Evolutionary conservation across 208 protist genomes (phyloP), one percentile per base, ranked within the genome.

Genomic region (Wallacemonas rigidus): DNA sequence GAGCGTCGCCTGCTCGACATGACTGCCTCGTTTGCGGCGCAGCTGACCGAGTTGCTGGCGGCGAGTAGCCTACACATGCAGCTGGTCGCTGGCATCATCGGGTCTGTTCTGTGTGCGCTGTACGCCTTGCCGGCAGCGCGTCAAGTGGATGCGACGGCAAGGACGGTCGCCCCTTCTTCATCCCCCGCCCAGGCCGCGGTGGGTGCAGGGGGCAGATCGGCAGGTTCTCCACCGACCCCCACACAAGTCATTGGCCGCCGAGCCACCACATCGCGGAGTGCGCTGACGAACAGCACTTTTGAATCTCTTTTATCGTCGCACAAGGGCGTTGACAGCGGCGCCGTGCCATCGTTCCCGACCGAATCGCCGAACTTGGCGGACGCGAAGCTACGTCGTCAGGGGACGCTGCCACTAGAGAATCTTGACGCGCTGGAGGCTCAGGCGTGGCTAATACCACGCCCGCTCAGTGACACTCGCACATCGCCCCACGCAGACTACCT

Each of bases 81-180:
- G 26, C 74, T 95, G 12, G 61, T 92, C 4, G 76, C 78, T 9
- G 82, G 86, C 2, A 69, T 77, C 2, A 45, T 95, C 48, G 86
- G 74, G 2, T 62, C 85, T 2, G 72, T 81, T 41, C 56, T 95
- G 48, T 83, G 79, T 50, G 62, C 80, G 15, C 72, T 63, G 2
- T 92, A 88, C 71, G 75, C 92, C 44, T 17, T 92, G 1, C 78
- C 86, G 55, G 43, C 14, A 67, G 79, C 54, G 58, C 63, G 5
- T 58, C 54, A 7, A 11, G 17, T 6, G 38, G 61, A 56, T 57
- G 51, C 67, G 14, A 36, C 70, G 7, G 6, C 50, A 2, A 53
- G 44, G 4, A 26, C 50, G 9, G 44, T 68, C 3, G 2, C 63
- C 8, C 17, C 61, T 15, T 39, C 54, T 36, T 2, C 11, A 26